Conservation (phyloP, 805 yeast species). For the Candida ficus region DNA sequence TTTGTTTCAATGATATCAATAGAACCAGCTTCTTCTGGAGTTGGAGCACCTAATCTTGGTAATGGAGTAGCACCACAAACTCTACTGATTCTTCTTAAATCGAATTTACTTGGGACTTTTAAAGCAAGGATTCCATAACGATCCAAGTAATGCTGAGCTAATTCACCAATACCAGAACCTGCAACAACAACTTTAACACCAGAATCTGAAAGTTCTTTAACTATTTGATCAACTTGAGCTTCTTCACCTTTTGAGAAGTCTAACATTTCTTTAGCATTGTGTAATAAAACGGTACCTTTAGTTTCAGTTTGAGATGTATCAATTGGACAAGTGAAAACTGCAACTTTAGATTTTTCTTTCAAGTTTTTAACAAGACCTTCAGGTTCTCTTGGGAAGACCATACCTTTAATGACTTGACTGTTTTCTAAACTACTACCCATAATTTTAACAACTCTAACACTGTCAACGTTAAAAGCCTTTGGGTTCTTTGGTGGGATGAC, state of each 20-base stretch:
- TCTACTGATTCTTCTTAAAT: conserved; percentile 86
- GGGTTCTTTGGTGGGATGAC: conserved; percentile 70
- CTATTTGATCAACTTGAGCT: conserved; percentile 79
- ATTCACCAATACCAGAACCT: conserved; percentile 91
- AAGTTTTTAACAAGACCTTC: conserved; percentile 80
- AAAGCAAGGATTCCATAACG: conserved; percentile 79
- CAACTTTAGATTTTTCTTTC: conserved; percentile 68
- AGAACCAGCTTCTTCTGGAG: conserved; percentile 88
- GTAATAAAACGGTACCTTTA: conserved; percentile 92
- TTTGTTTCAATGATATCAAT: conserved; percentile 84
- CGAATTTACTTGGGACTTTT: conserved; percentile 91
- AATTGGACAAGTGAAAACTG: conserved; percentile 87
- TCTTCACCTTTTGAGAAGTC: conserved; percentile 97
- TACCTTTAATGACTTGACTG: conserved; percentile 86
- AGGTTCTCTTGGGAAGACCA: conserved; percentile 98
- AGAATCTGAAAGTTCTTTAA: conserved; percentile 74
- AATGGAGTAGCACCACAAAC: conserved; percentile 97
- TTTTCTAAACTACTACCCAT: conserved; percentile 81
- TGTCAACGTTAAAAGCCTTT: conserved; percentile 77
- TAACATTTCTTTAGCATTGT: conserved; percentile 95
- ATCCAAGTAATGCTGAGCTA: conserved; percentile 89
- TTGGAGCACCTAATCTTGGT: conserved; percentile 90
- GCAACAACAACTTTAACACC: conserved; percentile 89
- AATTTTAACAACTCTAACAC: conserved; percentile 90
- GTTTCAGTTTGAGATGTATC: conserved; percentile 97